Conservation (phyloP, 75 land plant species). For the Ceratopteris richardii region DNA sequence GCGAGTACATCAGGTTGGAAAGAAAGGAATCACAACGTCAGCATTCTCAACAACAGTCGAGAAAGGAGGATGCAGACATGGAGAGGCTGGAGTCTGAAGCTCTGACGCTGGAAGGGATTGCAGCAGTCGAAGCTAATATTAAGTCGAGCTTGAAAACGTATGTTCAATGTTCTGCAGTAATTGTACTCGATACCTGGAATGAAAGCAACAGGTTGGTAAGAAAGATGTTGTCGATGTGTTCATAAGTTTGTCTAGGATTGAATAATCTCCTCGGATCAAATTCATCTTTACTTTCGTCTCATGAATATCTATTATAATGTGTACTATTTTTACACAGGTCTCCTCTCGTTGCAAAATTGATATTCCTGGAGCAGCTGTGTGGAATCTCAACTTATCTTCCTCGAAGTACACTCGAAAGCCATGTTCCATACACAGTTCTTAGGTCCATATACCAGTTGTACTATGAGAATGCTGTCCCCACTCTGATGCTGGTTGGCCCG, state of each 20-base stretch:
- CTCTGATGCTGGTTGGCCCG: conserved; percentile 31
- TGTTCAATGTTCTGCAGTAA: conserved; percentile 59
- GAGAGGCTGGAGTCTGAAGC: conserved; percentile 38
- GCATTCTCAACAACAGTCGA: conserved; percentile 22
- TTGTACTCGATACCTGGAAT: conserved; percentile 72
- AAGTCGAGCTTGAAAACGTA: conserved; percentile 78
- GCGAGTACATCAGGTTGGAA: conserved; percentile 72
- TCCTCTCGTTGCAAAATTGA: conserved; percentile 67
- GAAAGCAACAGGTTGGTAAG: conserved; percentile 76
- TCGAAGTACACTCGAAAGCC: conserved; percentile 74
- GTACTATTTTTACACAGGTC: conserved; percentile 36
- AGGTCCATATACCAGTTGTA: conserved; percentile 88
- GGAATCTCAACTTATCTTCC: conserved; percentile 71
- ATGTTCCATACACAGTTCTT: conserved; percentile 78
- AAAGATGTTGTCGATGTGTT: too few species aligned
- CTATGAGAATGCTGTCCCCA: conserved; percentile 57
- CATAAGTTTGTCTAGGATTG: too few species aligned
- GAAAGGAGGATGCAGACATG: conserved; percentile 21
- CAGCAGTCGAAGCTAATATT: conserved; percentile 59
- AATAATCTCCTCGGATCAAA: too few species aligned
- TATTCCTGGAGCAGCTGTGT: conserved; percentile 93
- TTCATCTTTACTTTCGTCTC: too few species aligned
- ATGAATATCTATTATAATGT: conserved; percentile 2
- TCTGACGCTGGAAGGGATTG: conserved; percentile 28
- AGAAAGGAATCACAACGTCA: conserved; percentile 60